These are phyloP conservation scores for Entonaema liquescens DNA, from an alignment of 495 filamentous ascomycete genomes.

Conservation along the genomic window DNA sequence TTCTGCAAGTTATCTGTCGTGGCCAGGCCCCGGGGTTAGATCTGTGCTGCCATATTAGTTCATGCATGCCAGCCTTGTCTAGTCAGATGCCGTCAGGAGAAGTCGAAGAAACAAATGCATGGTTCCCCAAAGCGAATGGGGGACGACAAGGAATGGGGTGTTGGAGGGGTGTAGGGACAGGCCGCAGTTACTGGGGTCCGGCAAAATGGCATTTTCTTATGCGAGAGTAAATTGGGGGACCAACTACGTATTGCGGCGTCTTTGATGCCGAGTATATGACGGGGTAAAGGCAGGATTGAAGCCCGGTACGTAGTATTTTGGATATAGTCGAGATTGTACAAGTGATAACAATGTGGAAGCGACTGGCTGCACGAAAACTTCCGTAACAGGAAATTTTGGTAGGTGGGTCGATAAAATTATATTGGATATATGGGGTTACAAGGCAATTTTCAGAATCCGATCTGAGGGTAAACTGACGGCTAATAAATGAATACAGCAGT, in stretches of 20 bases:
- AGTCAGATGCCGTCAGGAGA: constrained; percentile 41
- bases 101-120: constrained; percentile 38
- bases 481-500: constrained; percentile 21
- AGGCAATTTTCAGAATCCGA: constrained; percentile 20
- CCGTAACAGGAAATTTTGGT: constrained; percentile 21
- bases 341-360: constrained; percentile 12
- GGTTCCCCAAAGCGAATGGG: constrained; percentile 40
- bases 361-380: constrained; percentile 19
- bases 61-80: constrained; percentile 44
- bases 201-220: constrained; percentile 25
- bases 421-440: constrained; percentile 19
- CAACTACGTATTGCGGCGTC: constrained; percentile 19
- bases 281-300: constrained; percentile 6
- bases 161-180: constrained; percentile 36
- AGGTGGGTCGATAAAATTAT: constrained; percentile 8
- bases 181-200: constrained; percentile 31
- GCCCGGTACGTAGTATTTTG: background rate
- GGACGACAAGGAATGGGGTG: constrained; percentile 41
- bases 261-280: constrained; percentile 13
- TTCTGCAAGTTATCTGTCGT: constrained; percentile 43
- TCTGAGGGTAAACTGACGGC: constrained; percentile 33
- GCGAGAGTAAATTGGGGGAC: constrained; percentile 21
- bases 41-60: constrained; percentile 44
- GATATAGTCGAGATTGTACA: constrained; percentile 17
- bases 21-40: constrained; percentile 32